Evolutionary conservation across 2,329 filamentous ascomycete species (phyloP), one percentile per base, ranked within the genome.

Genomic region (Hirsutella rhossiliensis): DNA sequence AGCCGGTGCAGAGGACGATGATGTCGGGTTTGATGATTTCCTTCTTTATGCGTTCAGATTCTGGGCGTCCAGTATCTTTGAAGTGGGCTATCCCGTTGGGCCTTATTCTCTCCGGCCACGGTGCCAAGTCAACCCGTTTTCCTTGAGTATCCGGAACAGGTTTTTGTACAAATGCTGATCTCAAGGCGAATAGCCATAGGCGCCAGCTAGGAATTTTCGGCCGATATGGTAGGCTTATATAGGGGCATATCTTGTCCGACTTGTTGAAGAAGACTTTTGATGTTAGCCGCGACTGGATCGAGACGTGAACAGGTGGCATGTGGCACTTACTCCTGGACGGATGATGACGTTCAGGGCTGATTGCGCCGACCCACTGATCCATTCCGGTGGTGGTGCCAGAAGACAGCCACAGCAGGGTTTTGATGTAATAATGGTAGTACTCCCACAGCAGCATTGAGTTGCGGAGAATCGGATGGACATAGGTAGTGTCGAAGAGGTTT

Each of bases 401-500:
- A 4, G 47, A 43, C 15, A 53, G 23, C 42, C 48, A 54, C 6
- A 63, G 61, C 1, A 61, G 47, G 47, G 52, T 59, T 43, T 61
- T 58, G 46, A 69, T 60, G 38, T 65, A 68, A 12, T 52, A 49
- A 44, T 67, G 57, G 45, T 71, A 71, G 45, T 66, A 65, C 2
- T 49, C 52, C 67, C 67, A 71, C 7, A 65, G 55, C 7, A 64
- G 45, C 6, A 42, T 53, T 11, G 59, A 60, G 20, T 63, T 60
- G 31, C 64, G 61, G 1, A 71, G 55, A 8, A 62, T 49, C 6
- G 58, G 59, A 20, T 68, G 66, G 6, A 68, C 62, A 43, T 71
- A 71, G 4, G 65, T 60, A 0, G 67, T 69, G 48, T 71, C 67
- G 47, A 72, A 69, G 5, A 71, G 52, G 45, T 62, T 67, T 12